These are phyloP conservation scores for Penicillium olsonii DNA, from an alignment of 2,329 filamentous ascomycete genomes.

Conservation along the genomic window DNA sequence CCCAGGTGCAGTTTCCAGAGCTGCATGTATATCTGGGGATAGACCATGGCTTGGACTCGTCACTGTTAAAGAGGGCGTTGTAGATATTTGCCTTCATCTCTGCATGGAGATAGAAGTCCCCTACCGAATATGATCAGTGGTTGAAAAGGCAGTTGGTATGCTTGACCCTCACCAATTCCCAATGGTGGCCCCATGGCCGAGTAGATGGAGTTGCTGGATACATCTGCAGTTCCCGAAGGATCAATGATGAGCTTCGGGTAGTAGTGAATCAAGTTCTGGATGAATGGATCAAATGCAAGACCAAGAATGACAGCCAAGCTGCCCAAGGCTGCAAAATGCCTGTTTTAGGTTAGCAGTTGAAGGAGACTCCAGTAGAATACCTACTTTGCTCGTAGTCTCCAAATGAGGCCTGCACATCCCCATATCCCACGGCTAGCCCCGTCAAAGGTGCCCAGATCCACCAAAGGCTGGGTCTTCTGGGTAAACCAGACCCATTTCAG, in stretches of 20 bases:
- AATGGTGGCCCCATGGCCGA: not conserved
- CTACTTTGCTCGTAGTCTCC: slow-evolving; percentile 8
- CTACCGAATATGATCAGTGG: not conserved
- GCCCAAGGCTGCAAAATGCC: slow-evolving; percentile 15
- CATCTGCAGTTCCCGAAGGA: not conserved
- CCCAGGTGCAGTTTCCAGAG: slow-evolving; percentile 15
- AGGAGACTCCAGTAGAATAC: not conserved
- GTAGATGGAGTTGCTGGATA: not conserved
- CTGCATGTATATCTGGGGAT: slow-evolving; percentile 10
- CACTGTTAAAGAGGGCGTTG: slow-evolving; percentile 12
- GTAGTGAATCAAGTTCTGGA: slow-evolving; percentile 16
- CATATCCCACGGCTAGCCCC: slow-evolving; percentile 14
- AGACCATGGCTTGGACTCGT: slow-evolving; percentile 8
- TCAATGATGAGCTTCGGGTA: not conserved
- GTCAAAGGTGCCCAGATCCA: slow-evolving; percentile 13
- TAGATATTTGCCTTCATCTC: slow-evolving; percentile 14
- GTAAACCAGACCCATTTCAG: slow-evolving; percentile 23
- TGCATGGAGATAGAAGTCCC: slow-evolving; percentile 2
- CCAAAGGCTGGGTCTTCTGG: slow-evolving; percentile 6
- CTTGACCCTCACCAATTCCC: not conserved
- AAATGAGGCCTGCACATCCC: slow-evolving; percentile 15
- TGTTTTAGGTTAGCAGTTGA: not conserved
- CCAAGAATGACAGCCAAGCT: slow-evolving; percentile 13
- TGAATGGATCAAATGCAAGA: slow-evolving; percentile 16
- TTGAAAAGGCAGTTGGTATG: too few relatives aligned